These are phyloP conservation scores for Pseudocercospora musae DNA, from an alignment of 2,329 filamentous ascomycete genomes.

Conservation along the genomic window DNA sequence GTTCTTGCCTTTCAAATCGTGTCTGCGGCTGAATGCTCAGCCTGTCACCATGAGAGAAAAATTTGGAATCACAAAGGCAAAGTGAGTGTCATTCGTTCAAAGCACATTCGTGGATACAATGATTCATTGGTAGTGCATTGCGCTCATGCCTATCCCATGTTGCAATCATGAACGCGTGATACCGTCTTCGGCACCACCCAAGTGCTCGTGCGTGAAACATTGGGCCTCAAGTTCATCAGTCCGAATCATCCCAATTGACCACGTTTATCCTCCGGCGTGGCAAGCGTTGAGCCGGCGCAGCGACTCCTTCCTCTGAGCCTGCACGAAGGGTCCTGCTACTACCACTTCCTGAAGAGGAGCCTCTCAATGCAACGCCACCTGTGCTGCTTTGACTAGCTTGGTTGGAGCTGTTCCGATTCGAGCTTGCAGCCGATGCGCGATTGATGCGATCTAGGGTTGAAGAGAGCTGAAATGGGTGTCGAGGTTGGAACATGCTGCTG, in stretches of 20 bases:
- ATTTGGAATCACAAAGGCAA: too few relatives aligned
- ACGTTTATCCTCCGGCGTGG: background rate
- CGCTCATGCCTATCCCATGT: background rate
- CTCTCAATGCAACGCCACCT: conserved; percentile 7
- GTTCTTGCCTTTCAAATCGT: too few relatives aligned
- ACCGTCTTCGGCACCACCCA: background rate
- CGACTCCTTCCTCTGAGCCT: background rate
- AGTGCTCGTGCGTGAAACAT: background rate
- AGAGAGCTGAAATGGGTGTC: conserved; percentile 25
- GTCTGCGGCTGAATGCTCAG: too few relatives aligned
- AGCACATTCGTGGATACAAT: background rate
- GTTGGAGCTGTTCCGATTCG: background rate
- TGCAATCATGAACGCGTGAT: background rate
- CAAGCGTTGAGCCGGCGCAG: background rate
- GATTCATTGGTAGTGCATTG: too few relatives aligned
- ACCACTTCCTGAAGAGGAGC: conserved; percentile 13
- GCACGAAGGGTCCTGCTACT: conserved; percentile 16
- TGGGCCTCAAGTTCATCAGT: background rate
- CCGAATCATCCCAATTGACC: background rate
- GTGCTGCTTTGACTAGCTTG: conserved; percentile 8
- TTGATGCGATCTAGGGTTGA: conserved; percentile 22
- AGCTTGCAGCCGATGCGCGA: background rate
- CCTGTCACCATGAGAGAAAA: too few relatives aligned
- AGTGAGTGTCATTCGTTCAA: background rate
- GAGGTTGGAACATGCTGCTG: conserved; percentile 2